phyloP scores from a whole-genome alignment of 331 rosid genomes.

The Rosa hybrid region DNA sequence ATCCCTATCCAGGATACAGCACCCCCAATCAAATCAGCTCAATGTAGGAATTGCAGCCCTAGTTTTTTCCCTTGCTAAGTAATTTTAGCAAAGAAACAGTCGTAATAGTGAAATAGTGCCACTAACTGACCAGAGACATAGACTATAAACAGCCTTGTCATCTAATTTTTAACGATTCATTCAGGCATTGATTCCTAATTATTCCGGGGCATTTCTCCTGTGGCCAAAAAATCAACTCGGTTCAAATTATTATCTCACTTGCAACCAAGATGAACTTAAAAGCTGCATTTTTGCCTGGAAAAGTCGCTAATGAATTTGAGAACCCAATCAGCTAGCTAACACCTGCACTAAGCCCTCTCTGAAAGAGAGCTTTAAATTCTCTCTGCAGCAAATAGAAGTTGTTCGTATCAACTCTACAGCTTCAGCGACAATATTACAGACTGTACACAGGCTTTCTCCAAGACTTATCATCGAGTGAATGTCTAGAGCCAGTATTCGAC shows the following conservation, averaged over 20 bases:
- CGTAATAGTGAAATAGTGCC: neutral
- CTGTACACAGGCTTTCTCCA: neutral
- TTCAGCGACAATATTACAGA: neutral
- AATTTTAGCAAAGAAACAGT: neutral
- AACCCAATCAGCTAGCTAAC: neutral
- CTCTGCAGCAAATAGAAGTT: neutral
- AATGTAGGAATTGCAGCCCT: neutral
- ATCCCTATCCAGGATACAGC: neutral
- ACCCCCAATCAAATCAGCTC: neutral
- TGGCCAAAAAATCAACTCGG: neutral
- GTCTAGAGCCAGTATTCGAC: neutral
- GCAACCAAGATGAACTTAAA: neutral
- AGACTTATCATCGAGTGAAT: neutral
- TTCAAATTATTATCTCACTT: neutral
- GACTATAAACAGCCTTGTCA: neutral
- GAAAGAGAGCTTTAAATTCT: neutral
- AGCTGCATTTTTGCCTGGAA: neutral
- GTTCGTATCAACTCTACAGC: neutral
- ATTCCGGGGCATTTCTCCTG: neutral
- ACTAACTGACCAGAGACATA: neutral
- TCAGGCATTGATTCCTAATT: neutral
- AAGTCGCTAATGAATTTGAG: neutral
- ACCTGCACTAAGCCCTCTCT: neutral
- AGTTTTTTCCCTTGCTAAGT: neutral
- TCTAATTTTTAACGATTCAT: neutral